Percentiles rank a stretch among this genome's conserved stretches.
Evolutionary conservation across 2,329 filamentous ascomycete species (phyloP).

Genomic region (Paraphaeosphaeria minitans): DNA sequence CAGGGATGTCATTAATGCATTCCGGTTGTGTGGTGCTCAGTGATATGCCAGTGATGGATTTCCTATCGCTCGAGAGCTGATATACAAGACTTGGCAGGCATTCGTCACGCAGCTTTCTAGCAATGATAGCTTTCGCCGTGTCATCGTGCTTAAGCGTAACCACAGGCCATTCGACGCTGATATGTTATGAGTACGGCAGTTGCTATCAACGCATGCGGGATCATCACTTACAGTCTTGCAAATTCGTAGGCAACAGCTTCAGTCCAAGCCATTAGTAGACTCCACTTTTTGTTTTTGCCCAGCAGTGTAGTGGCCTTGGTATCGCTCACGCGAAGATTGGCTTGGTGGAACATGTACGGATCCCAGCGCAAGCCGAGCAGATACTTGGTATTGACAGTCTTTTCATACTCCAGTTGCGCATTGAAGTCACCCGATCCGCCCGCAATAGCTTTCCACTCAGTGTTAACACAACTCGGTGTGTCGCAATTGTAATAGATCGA

Average conservation of each 20-base stretch:
- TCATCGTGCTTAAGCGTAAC: conserved; percentile 61
- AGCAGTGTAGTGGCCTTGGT: conserved; percentile 53
- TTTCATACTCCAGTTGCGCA: conserved; percentile 57
- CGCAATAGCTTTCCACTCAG: conserved; percentile 64
- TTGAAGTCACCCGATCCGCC: conserved; percentile 56
- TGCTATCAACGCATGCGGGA: not conserved
- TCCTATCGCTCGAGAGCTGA: conserved; percentile 47
- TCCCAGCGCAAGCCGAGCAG: conserved; percentile 60
- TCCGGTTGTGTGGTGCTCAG: conserved; percentile 51
- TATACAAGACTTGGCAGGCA: conserved; percentile 57
- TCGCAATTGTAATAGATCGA: conserved; percentile 68
- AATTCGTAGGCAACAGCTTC: conserved; percentile 60
- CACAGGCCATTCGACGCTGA: conserved; percentile 53
- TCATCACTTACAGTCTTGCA: conserved; percentile 46
- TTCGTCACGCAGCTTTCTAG: conserved; percentile 57
- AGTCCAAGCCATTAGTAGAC: conserved; percentile 61
- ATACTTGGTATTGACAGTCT: conserved; percentile 58
- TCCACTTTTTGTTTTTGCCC: conserved; percentile 51
- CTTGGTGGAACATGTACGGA: conserved; percentile 65
- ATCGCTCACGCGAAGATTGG: conserved; percentile 58
- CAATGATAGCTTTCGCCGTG: conserved; percentile 55
- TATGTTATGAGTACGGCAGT: not conserved
- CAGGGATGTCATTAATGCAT: conserved; percentile 56
- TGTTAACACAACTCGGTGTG: conserved; percentile 56
- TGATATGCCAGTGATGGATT: conserved; percentile 54